Evolutionary conservation across 2,329 filamentous ascomycete species (phyloP), one percentile per base, ranked within the genome.

Genomic region (Parasarocladium wereldwijsianum): DNA sequence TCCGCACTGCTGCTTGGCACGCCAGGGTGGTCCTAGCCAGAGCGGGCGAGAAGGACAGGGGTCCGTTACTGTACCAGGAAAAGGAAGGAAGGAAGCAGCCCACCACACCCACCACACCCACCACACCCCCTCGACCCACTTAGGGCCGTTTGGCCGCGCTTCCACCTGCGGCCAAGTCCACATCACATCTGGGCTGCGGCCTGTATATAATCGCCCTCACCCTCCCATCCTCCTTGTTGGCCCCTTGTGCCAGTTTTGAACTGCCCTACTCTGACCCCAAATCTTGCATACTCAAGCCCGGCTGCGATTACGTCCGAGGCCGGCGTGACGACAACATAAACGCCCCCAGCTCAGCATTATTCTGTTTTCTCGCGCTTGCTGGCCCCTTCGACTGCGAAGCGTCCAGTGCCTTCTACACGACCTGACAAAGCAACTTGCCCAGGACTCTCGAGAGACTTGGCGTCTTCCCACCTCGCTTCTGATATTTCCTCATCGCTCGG

Each of bases 401-500:
- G 35, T 34, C 42, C 49, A 45, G 47, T 44, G 28, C 37, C 36
- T 41, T 44, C 43, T 37, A 38, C 24, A 41, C 43, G 32, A 37
- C 43, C 41, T 32, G 35, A n/a, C 33, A 33, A 40, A 29, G 18
- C 39, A 32, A 25, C 31, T 31, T 30, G 33, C 33, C 33, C 34
- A 34, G 36, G 36, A 38, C 43, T 47, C 41, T 13, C 37, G 30
- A 32, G 33, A 41, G 38, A 45, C 43, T 45, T 48, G 50, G 43
- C 44, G 36, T 38, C 35, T 36, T 41, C 44, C 44, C 45, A 35
- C 34, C 32, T 29, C 24, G 16, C 23, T 42, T 37, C 33, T 27
- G 37, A 30, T 5, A 24, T 22, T 30, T 30, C 28, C 28, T 51
- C 43, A 52, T 52, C 17, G 9, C n/a, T 13, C 18, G 28, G 24